phyloP scores from a whole-genome alignment of 208 protist genomes.

The Leishmania turanica region DNA sequence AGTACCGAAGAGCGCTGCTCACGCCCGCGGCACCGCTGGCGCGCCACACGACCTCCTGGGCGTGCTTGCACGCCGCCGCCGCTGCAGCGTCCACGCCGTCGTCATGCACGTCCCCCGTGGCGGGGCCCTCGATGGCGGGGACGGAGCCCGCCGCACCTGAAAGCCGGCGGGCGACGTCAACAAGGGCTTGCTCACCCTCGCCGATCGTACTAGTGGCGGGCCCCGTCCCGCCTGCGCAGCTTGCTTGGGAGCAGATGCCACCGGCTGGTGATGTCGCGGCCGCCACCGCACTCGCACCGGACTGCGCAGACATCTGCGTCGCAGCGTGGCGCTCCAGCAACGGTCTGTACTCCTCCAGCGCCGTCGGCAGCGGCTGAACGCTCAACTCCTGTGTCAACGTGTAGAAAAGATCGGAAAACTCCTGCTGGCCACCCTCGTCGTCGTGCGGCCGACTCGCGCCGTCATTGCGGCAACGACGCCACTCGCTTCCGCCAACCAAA shows the following conservation, averaged over 20 bases:
- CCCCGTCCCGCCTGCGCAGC: not conserved
- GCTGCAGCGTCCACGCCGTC: not conserved
- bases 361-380: slow-evolving; percentile 14
- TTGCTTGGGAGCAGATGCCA: not conserved
- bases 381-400: slow-evolving; percentile 11
- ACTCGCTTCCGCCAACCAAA: not conserved
- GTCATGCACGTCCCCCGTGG: not conserved
- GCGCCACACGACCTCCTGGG: slow-evolving; percentile 45
- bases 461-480: not conserved
- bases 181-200: not conserved
- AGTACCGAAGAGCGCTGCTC: slow-evolving; percentile 26
- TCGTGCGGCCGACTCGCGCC: not conserved
- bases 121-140: not conserved
- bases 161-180: not conserved
- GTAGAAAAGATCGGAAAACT: slow-evolving; percentile 2
- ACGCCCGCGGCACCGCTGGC: slow-evolving; percentile 50
- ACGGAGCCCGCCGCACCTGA: not conserved
- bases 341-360: slow-evolving; percentile 20
- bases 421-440: not conserved
- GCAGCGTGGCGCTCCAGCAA: not conserved
- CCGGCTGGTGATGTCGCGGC: not conserved
- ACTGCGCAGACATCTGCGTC: not conserved
- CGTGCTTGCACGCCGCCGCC: slow-evolving; percentile 38
- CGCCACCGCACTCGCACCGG: not conserved
- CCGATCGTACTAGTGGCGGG: not conserved